These are phyloP conservation scores for Prunus mume DNA, from an alignment of 306 rosid genomes.

Conservation along the genomic window DNA sequence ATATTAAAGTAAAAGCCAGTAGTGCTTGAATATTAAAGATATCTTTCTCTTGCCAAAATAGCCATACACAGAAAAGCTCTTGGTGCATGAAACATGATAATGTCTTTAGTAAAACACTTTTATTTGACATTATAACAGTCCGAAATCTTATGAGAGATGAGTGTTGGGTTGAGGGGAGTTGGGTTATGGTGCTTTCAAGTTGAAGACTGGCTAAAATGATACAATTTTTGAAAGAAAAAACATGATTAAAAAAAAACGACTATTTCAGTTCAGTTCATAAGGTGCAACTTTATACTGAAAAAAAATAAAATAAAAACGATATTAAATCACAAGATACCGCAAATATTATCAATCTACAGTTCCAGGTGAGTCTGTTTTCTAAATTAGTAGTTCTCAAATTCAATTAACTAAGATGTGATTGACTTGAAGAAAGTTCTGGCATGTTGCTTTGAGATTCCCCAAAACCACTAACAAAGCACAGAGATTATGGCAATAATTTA, in stretches of 20 bases:
- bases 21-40: too few relatives aligned
- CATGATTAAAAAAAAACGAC: not conserved
- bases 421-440: not conserved
- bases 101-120: too few relatives aligned
- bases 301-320: too few relatives aligned
- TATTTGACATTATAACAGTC: too few relatives aligned
- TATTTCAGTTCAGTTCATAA: not conserved
- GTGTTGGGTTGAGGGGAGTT: too few relatives aligned
- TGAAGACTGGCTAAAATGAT: not conserved
- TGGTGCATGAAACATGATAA: too few relatives aligned
- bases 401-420: not conserved
- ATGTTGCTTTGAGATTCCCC: not conserved
- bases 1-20: too few relatives aligned
- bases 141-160: not conserved
- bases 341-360: not conserved
- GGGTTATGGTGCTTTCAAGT: not conserved
- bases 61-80: too few relatives aligned
- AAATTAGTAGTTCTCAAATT: not conserved
- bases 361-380: not conserved
- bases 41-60: too few relatives aligned
- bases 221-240: not conserved
- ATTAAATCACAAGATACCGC: not conserved
- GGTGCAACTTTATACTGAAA: not conserved
- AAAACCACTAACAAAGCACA: not conserved
- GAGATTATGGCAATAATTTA: constrained; percentile 6